Percentiles rank a stretch among this genome's conserved stretches.
phyloP scores from a whole-genome alignment of 768 basidiomycete genomes.

The Suillus alpinus region DNA sequence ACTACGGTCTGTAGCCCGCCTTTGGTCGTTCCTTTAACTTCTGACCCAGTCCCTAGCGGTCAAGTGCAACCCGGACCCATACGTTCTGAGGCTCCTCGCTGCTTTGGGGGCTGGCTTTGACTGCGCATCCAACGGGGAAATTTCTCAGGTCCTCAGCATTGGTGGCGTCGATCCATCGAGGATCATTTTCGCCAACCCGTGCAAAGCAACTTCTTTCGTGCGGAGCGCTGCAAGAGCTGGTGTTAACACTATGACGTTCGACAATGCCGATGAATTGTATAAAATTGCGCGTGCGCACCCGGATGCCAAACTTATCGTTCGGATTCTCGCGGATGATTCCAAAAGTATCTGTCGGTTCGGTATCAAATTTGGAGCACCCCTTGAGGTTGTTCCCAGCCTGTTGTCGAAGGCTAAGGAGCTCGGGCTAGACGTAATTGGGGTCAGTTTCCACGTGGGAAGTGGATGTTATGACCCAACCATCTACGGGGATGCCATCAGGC shows the following conservation, averaged over 20 bases:
- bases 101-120: slow-evolving; percentile 93
- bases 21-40: slow-evolving; percentile 21
- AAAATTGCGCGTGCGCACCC: slow-evolving; percentile 86
- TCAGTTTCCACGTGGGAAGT: slow-evolving; percentile 97
- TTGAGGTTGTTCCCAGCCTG: slow-evolving; percentile 74
- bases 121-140: slow-evolving; percentile 95
- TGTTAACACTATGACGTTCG: slow-evolving; percentile 96
- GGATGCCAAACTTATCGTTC: slow-evolving; percentile 80
- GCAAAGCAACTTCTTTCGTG: slow-evolving; percentile 94
- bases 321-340: slow-evolving; percentile 97
- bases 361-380: slow-evolving; percentile 93
- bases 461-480: slow-evolving; percentile 92
- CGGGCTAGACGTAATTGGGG: slow-evolving; percentile 82
- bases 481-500: slow-evolving; percentile 85
- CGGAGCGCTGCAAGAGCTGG: slow-evolving; percentile 75
- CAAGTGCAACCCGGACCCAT: slow-evolving; percentile 98
- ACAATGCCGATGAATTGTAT: slow-evolving; percentile 94
- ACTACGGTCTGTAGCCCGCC: slow-evolving; percentile 70
- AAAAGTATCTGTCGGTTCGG: slow-evolving; percentile 92
- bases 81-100: slow-evolving; percentile 86
- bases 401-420: slow-evolving; percentile 78
- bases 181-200: slow-evolving; percentile 98
- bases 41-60: slow-evolving; percentile 56
- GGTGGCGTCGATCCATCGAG: slow-evolving; percentile 74
- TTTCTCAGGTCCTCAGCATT: slow-evolving; percentile 70